Evolutionary conservation across 805 yeast genomes (phyloP).

Genomic region (Saturnispora halmiae): DNA sequence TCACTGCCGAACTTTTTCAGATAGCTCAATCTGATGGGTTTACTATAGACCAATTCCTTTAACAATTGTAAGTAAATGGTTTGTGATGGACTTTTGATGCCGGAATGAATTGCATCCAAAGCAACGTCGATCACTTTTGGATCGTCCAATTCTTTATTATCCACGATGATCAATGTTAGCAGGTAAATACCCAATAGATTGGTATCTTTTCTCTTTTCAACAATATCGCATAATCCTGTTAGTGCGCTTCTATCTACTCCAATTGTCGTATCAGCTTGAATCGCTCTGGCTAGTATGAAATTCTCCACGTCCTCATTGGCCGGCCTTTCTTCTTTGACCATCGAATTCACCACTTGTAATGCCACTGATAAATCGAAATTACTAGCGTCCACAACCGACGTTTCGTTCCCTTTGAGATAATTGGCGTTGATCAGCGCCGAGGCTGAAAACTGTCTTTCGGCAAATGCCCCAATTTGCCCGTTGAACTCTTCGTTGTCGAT

Average conservation of each 20-base stretch:
- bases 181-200: conserved; percentile 1
- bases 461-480: background rate
- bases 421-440: conserved; percentile 5
- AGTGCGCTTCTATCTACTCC: background rate
- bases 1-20: conserved; percentile 18
- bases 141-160: background rate
- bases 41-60: conserved; percentile 48
- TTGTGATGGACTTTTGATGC: background rate
- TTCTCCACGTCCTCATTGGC: conserved; percentile 3
- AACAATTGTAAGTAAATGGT: conserved; percentile 42
- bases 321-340: conserved; percentile 3
- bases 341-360: background rate
- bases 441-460: conserved; percentile 3
- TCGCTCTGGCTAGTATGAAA: conserved; percentile 1
- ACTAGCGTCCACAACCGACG: conserved; percentile 2
- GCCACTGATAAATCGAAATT: background rate
- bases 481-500: conserved; percentile 7
- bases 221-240: background rate
- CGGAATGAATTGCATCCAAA: background rate
- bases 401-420: background rate
- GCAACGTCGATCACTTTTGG: background rate
- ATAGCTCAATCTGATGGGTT: conserved; percentile 46
- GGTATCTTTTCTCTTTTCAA: background rate
- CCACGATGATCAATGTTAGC: conserved; percentile 2
- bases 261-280: background rate